These are phyloP conservation scores for Aspergillus luchuensis DNA, from an alignment of 2,329 filamentous ascomycete genomes.

Conservation along the genomic window DNA sequence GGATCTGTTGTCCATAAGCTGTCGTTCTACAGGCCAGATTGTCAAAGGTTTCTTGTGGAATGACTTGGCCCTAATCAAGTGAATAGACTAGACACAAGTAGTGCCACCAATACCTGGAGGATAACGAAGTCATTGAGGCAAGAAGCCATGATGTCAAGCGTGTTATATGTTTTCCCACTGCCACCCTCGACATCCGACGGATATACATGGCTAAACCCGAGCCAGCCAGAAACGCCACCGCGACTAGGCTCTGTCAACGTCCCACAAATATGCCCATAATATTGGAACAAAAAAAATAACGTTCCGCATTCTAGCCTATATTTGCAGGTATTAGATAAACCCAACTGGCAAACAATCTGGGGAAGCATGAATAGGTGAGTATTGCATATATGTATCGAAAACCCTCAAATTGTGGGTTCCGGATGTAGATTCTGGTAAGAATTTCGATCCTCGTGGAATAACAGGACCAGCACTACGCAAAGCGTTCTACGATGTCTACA, in stretches of 20 bases:
- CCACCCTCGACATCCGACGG: not conserved
- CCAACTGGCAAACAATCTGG: too few species aligned
- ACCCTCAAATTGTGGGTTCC: too few species aligned
- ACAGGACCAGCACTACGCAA: too few species aligned
- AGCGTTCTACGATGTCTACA: not conserved
- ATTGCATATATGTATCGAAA: too few species aligned
- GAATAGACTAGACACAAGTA: not conserved
- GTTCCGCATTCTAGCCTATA: not conserved
- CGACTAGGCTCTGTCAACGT: not conserved
- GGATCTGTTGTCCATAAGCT: too few species aligned
- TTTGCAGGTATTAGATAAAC: too few species aligned
- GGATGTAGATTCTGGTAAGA: too few species aligned
- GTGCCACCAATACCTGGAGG: not conserved
- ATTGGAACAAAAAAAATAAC: not conserved
- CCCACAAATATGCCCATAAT: not conserved
- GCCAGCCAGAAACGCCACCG: not conserved
- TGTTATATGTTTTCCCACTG: not conserved
- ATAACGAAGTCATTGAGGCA: not conserved
- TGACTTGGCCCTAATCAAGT: too few species aligned
- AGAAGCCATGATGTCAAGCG: not conserved
- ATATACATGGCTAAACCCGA: slow-evolving; percentile 5
- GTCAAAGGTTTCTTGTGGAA: too few species aligned
- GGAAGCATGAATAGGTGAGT: too few species aligned
- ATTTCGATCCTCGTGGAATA: too few species aligned
- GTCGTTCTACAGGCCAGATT: too few species aligned